These are phyloP conservation scores for Centella asiatica DNA, from an alignment of 129 eudicot genomes.

Conservation along the genomic window DNA sequence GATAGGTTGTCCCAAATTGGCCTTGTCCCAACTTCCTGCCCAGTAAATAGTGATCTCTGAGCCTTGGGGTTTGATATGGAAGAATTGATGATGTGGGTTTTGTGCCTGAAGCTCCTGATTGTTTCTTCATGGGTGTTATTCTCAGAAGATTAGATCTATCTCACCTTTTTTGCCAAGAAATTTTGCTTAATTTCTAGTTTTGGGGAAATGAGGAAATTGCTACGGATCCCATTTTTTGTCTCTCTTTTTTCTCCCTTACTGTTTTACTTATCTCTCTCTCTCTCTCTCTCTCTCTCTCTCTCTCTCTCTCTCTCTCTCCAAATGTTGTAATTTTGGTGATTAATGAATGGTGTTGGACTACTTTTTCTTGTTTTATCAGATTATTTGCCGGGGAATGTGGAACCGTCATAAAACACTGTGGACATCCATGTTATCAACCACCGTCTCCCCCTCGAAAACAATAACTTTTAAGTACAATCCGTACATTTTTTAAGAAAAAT, in stretches of 20 bases:
- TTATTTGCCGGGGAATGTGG: slow-evolving; percentile 19
- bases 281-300: neutral
- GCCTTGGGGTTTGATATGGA: slow-evolving; percentile 41
- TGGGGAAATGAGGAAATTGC: slow-evolving; percentile 1
- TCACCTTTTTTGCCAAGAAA: neutral
- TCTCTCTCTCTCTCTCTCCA: neutral
- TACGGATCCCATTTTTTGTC: neutral
- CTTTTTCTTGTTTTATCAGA: slow-evolving; percentile 10
- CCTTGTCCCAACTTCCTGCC: slow-evolving; percentile 52
- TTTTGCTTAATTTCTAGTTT: slow-evolving; percentile 2
- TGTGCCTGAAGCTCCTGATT: slow-evolving; percentile 19
- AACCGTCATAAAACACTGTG: too few relatives aligned
- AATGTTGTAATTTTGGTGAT: neutral
- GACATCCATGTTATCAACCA: too few relatives aligned
- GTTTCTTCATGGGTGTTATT: slow-evolving; percentile 12
- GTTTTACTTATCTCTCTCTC: neutral
- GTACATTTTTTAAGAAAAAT: too few relatives aligned
- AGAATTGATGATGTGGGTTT: slow-evolving; percentile 17
- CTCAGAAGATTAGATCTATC: neutral
- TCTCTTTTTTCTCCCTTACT: neutral
- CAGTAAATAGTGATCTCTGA: slow-evolving; percentile 33
- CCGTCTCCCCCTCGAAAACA: too few relatives aligned
- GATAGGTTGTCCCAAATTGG: slow-evolving; percentile 50
- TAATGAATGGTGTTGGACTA: neutral
- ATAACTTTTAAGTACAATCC: too few relatives aligned